Evolutionary conservation across 164 flowering plant genomes (phyloP).

Genomic region (Annona squamosa): DNA sequence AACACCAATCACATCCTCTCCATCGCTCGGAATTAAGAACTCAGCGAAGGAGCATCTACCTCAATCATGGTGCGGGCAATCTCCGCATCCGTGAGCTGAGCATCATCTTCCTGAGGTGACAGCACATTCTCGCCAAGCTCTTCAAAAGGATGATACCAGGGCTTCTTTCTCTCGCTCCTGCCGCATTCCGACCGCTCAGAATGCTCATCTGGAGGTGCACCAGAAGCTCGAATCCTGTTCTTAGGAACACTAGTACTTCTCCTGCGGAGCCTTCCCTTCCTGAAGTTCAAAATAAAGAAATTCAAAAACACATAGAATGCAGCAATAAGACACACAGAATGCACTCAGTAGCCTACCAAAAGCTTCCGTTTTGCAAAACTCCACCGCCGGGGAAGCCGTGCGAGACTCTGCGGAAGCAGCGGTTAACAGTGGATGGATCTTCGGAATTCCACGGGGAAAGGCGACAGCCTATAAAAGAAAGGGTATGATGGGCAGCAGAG

Average conservation of each 20-base stretch:
- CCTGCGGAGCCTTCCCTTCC: conserved; percentile 22
- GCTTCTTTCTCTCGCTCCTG: conserved; percentile 25
- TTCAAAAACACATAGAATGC: not conserved
- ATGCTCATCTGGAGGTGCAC: conserved; percentile 18
- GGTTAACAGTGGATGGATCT: conserved; percentile 16
- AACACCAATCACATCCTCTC: too few relatives aligned
- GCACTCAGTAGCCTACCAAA: conserved; percentile 25
- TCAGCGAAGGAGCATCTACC: conserved; percentile 32
- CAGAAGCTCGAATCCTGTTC: conserved; percentile 32
- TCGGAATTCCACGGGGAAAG: not conserved
- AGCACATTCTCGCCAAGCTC: conserved; percentile 36
- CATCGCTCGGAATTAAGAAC: too few relatives aligned
- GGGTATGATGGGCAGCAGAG: not conserved
- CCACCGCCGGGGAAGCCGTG: conserved; percentile 23
- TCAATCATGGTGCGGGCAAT: conserved; percentile 62
- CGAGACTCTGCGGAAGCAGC: not conserved
- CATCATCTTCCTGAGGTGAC: conserved; percentile 24
- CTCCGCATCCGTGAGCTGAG: conserved; percentile 56
- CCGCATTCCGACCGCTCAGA: conserved; percentile 43
- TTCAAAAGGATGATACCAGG: conserved; percentile 71
- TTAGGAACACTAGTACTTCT: conserved; percentile 8
- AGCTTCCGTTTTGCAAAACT: conserved; percentile 10
- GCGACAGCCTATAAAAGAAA: not conserved
- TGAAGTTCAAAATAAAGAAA: conserved; percentile 6
- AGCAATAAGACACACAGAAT: not conserved